Evolutionary conservation across 2,329 filamentous ascomycete species (phyloP).

Genomic region (Boeremia lycopersici): DNA sequence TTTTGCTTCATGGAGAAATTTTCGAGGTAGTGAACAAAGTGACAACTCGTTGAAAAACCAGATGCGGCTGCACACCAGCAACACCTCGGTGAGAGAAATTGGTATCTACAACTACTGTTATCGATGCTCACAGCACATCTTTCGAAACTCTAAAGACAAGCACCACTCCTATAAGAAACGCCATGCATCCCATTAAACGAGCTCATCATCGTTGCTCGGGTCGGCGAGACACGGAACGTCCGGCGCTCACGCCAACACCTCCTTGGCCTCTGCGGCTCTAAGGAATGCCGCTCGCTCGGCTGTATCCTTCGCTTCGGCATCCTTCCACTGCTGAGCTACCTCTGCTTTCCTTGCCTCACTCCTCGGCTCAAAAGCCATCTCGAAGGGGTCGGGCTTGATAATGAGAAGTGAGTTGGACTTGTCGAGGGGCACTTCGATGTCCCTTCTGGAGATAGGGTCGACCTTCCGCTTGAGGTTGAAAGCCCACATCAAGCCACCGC

Average conservation of each 20-base stretch:
- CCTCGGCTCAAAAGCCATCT: conserved; percentile 61
- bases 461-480: conserved; percentile 58
- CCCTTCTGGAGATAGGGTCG: conserved; percentile 48
- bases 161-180: conserved; percentile 1
- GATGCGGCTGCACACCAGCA: neutral
- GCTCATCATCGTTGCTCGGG: neutral
- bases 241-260: neutral
- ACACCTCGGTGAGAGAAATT: neutral
- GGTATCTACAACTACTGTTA: neutral
- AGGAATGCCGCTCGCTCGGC: conserved; percentile 46
- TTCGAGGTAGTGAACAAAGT: neutral
- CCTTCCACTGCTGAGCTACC: conserved; percentile 41
- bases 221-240: neutral
- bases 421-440: conserved; percentile 53
- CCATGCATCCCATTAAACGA: conserved; percentile 2
- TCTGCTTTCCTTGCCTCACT: conserved; percentile 48
- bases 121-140: neutral
- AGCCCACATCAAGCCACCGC: conserved; percentile 56
- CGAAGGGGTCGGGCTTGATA: conserved; percentile 62
- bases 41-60: neutral
- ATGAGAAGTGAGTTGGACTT: conserved; percentile 63
- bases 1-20: neutral
- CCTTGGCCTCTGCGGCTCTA: conserved; percentile 26
- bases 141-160: neutral
- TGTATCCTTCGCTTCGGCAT: conserved; percentile 45